Evolutionary conservation across 2,329 filamentous ascomycete species (phyloP), one percentile per base, ranked within the genome.

Genomic region (Botrytis medusae): DNA sequence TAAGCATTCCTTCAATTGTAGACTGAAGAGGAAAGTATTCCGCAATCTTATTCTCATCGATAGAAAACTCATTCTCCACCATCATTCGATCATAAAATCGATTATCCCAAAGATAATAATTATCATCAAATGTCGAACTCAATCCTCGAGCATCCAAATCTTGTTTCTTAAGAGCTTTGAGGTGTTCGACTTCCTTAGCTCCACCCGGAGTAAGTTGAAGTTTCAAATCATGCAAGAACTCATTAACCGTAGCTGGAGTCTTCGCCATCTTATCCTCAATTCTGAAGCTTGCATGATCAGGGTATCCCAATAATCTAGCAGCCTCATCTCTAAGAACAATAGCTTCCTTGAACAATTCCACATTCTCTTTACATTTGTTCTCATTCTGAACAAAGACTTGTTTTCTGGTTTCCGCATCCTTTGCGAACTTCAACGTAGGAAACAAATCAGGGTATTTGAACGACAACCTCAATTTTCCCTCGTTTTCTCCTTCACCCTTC

Each of bases 241-340:
- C 87, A 76, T 91, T 87, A 18, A 96, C 93, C 0, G 88, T 92
- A 79, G 89, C 86, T 2, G 92, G 87, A 1, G 87, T 90, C 85
- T 95, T 94, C 64, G 93, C 92, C 93, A 96, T 96, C 87, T 94
- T 95, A 79, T 93, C 90, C 79, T 94, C 92, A 57, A 96, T 91
- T 64, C 88, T 85, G 81, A 94, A 91, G 65, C 90, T 87, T 29
- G 93, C 93, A 80, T 95, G 92, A 79, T 94, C 90, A 9, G 89
- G 86, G 81, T 94, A 96, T 20, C 92, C 92, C 1, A 95, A 86
- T 65, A 95, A 86, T 69, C 92, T 88, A 20, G 93, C 93, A 29
- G 90, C 91, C 81, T 95, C 92, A 77, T 95, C 92, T 16, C 93
- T 90, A 40, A 95, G 88, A 18, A 91, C 82, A 69, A 96, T 86